Base-by-base conservation (phyloP, 2,329 filamentous ascomycete species). In the Allantophomopsis lycopodina region DNA sequence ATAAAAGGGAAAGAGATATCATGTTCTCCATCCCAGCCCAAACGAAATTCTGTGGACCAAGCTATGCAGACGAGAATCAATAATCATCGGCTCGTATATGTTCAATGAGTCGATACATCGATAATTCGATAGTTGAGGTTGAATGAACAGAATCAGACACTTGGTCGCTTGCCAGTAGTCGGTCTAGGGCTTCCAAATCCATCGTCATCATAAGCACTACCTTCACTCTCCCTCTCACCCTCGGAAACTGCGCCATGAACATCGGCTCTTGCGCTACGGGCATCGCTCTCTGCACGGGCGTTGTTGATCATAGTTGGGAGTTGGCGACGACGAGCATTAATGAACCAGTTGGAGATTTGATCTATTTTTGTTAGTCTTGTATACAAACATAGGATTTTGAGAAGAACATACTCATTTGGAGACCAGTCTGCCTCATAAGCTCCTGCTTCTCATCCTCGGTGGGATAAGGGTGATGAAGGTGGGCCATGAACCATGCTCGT, bases 361-460 rank as follows among this genome's bases (percentile, higher is more conserved):
- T 77, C 73, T 78, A 32, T 5, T 28, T 28, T 8, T 8, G n/a
- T 42, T 44, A 40, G 40, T 43, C n/a, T 39, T 21, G 35, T n/a
- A 16, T 17, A 10, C 35, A 8, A 13, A 30, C 15, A 40, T 14
- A 2, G 18, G n/a, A 7, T 13, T 13, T 51, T n/a, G 42, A 8
- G 7, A 21, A 36, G 48, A 55, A 73, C 76, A 65, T 68, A 75
- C 81, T 88, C 64, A 93, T 79, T 40, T 83, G 80, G 20, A 94
- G 64, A 1, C 77, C 77, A 1, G 86, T 94, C 52, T 76, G 67
- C 36, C 71, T 70, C 69, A 87, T 85, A 36, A 94, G 68, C 43
- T 83, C 74, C 54, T 88, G 76, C 60, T 94, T 93, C 61, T 93
- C 82, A 46, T 93, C 84, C 57, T 93, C 84, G 4, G 78, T 87